phyloP scores from a whole-genome alignment of 116 monocot genomes.

The Phalaenopsis hybrid region DNA sequence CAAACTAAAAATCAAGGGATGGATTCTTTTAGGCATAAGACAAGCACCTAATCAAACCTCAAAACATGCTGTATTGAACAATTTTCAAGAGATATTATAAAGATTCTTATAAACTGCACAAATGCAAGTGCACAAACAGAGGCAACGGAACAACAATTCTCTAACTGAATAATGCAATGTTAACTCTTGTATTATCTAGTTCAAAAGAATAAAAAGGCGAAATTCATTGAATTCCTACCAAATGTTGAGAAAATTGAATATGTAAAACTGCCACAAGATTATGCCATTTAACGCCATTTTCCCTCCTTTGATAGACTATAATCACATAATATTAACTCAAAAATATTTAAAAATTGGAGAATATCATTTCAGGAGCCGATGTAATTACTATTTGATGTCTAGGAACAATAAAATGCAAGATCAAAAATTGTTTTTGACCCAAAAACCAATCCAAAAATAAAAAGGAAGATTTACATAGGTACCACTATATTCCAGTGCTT shows the following conservation, averaged over 20 bases:
- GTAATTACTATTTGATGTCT: background rate
- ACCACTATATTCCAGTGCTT: too few species aligned
- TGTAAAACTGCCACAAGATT: background rate
- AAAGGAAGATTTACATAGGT: background rate
- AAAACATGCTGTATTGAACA: too few species aligned
- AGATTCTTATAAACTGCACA: background rate
- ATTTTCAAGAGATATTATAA: too few species aligned
- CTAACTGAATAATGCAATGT: background rate
- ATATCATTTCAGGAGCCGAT: background rate
- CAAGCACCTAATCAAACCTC: background rate
- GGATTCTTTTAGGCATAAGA: background rate
- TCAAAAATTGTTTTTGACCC: too few species aligned
- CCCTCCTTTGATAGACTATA: background rate
- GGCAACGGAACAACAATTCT: background rate
- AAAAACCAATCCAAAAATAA: too few species aligned
- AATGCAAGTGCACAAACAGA: background rate
- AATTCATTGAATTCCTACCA: background rate
- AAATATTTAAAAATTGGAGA: background rate
- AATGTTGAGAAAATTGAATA: background rate
- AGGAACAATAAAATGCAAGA: background rate
- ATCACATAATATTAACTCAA: background rate
- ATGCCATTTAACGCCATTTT: background rate
- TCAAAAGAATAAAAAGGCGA: background rate
- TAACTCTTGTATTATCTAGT: background rate
- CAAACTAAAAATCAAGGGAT: background rate